These are phyloP conservation scores for Daldinia bambusicola DNA, from an alignment of 495 filamentous ascomycete genomes.

Conservation along the genomic window DNA sequence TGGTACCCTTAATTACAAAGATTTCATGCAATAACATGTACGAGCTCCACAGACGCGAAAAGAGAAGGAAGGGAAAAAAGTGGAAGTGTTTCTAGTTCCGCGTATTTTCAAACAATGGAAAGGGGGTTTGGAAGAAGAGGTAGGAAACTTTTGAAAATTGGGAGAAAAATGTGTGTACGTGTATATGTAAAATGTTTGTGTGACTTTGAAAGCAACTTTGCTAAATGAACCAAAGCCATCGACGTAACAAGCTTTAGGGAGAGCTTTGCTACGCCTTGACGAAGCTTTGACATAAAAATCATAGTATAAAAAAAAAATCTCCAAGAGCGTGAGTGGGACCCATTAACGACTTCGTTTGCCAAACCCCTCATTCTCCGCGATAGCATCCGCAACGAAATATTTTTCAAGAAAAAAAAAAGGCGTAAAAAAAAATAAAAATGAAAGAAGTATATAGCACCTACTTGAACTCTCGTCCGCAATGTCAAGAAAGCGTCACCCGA, in stretches of 20 bases:
- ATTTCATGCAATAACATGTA: conserved; percentile 42
- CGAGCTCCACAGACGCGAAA: conserved; percentile 37
- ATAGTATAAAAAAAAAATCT: neutral
- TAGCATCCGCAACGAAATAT: conserved; percentile 6
- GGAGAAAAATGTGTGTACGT: neutral
- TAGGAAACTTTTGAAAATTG: conserved; percentile 6
- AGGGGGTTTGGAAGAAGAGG: conserved; percentile 13
- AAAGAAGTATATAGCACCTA: too few species aligned
- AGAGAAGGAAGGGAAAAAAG: neutral
- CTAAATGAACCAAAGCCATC: conserved; percentile 10
- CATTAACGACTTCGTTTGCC: conserved; percentile 9
- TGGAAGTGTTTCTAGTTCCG: conserved; percentile 19
- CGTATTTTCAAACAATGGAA: conserved; percentile 28
- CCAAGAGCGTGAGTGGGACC: neutral
- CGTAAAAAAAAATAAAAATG: conserved; percentile 8
- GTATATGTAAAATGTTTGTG: conserved; percentile 10
- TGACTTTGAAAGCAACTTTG: conserved; percentile 25
- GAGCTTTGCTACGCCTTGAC: conserved; percentile 15
- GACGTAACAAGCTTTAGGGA: conserved; percentile 6
- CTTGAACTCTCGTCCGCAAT: conserved; percentile 91
- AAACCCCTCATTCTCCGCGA: conserved; percentile 12
- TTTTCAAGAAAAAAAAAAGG: conserved; percentile 18
- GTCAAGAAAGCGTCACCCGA: conserved; percentile 94
- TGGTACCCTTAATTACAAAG: conserved; percentile 38
- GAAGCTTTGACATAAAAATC: conserved; percentile 10